These are phyloP conservation scores for Discostella pseudostelligera DNA, from an alignment of 108 stramenopile species.

Conservation along the genomic window DNA sequence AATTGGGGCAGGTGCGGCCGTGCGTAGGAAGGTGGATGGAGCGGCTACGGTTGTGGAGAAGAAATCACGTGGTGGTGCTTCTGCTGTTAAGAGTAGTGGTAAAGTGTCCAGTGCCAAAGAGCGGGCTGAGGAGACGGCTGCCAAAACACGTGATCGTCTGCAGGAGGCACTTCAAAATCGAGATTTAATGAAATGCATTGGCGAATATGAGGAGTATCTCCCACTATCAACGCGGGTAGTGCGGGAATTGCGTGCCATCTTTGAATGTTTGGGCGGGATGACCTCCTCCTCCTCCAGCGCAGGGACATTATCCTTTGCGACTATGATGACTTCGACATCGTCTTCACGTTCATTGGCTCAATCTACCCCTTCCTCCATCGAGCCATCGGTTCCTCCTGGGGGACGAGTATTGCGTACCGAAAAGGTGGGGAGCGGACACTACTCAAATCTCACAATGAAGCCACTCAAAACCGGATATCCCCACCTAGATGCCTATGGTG, in stretches of 20 bases:
- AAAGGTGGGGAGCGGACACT: constrained; percentile 80
- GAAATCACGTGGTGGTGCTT: constrained; percentile 6
- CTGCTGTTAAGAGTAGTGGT: not conserved
- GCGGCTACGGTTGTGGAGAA: constrained; percentile 15
- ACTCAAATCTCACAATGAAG: constrained; percentile 52
- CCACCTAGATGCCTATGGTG: constrained; percentile 83
- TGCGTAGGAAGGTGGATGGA: constrained; percentile 64
- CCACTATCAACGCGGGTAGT: constrained; percentile 76
- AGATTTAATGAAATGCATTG: constrained; percentile 80
- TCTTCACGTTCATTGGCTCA: constrained; percentile 12
- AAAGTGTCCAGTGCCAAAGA: constrained; percentile 41
- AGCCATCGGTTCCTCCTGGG: constrained; percentile 53
- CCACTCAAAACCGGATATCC: constrained; percentile 72
- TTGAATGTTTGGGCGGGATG: constrained; percentile 76
- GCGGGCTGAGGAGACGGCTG: constrained; percentile 63
- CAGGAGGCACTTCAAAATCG: constrained; percentile 78
- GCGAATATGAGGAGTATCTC: constrained; percentile 85
- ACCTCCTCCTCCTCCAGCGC: constrained; percentile 48
- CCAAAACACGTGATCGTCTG: constrained; percentile 66
- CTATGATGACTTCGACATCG: no score
- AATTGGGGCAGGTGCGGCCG: constrained; percentile 64
- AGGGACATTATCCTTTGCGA: constrained; percentile 22
- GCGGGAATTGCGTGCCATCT: constrained; percentile 79
- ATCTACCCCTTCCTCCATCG: constrained; percentile 30
- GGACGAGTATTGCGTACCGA: constrained; percentile 71